Evolutionary conservation across 495 filamentous ascomycete species (phyloP), one percentile per base, ranked within the genome.

Genomic region (Penicillium coprophilum): DNA sequence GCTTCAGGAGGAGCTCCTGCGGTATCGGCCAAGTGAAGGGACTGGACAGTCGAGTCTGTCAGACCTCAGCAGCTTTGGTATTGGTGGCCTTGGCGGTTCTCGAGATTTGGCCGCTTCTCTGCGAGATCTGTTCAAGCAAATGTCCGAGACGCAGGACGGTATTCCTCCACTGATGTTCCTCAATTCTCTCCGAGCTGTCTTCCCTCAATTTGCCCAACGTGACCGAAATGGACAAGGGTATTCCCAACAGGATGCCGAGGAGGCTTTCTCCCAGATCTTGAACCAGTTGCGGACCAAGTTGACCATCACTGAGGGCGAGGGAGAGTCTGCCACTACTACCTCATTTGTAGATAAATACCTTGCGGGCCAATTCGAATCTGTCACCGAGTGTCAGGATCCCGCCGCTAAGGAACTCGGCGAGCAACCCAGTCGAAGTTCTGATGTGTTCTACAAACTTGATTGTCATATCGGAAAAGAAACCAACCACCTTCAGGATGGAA

Each of bases 191-290:
- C 87, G 92, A 40, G 82, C 77, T 9, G 78, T 84, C 0, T 97
- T 89, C 62, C 94, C 95, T n/a, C 94, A 97, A 68, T 98, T 98
- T 61, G 91, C 90, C 20, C 90, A 98, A 74, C 81, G 82, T 58
- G 83, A 89, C 23, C 89, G 87, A 60, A 87, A 85, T 31, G 91
- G 91, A 0, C 80, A 85, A 44, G 92, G 90, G 3, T 97, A 85
- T 67, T 90, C 93, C 8, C 94, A 98, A 66, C 94, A 98, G 73
- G 94, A 98, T 77, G 94, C 94, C 2, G 94, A 98, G 67, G 94
- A 98, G 69, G 96, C 92, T 17, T 98, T 93, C 90, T 95, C 95
- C 20, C 93, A 97, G 67, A 96, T 98, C 49, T 70, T 98, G 6
- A 83, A 85, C n/a, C 88, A 93, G 67, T 76, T 98, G 44, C 85